Base-by-base conservation (phyloP, 352 stramenopile species). In the Thalassiosira livingstoniorum region DNA sequence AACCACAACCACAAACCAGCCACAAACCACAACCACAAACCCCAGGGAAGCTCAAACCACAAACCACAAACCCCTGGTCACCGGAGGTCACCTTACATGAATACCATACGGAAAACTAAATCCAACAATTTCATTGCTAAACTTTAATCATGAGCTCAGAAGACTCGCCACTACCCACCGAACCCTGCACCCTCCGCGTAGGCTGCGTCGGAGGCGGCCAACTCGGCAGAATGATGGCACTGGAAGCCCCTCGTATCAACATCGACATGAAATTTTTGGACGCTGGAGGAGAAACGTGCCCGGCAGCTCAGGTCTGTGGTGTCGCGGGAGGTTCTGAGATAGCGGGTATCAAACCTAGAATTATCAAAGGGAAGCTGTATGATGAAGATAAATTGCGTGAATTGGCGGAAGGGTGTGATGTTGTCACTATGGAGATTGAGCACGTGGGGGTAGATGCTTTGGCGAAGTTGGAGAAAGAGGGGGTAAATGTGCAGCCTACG, bases 401-500 rank as follows among this genome's bases (percentile, higher is more conserved):
- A 65, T 76, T 95, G 43, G 75, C 71, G 11, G 78, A 85, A 67
- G 54, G 91, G 65, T 98, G 94, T 85, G 96, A 99, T 89, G 92
- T 99, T 21, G 88, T 98, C 21, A 99, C 97, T 13, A 94, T 98
- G 35, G 97, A 99, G 92, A 99, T 99, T 87, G 97, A 99, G 87
- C 97, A 99, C 87, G 96, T 99, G 21, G 98, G 98, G 80, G 96
- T 97, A 4, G 83, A 95, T 4, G 96, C 94, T 13, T 88, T 99
- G 58, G 89, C 92, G 37, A 83, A 90, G 58, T 86, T 97, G 45
- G 94, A 97, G 75, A 72, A 79, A 21, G 75, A 90, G 29, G 94
- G 93, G 29, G 83, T 94, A 10, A 95, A 95, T 80, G 93, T 99
- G 61, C 92, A 98, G 80, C 97, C 97, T 61, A 93, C 91, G 23